Percentiles rank a stretch among this genome's conserved stretches.
phyloP scores from a whole-genome alignment of 371 early-diverging fungal genomes.

The Chytridium lagenaria region DNA sequence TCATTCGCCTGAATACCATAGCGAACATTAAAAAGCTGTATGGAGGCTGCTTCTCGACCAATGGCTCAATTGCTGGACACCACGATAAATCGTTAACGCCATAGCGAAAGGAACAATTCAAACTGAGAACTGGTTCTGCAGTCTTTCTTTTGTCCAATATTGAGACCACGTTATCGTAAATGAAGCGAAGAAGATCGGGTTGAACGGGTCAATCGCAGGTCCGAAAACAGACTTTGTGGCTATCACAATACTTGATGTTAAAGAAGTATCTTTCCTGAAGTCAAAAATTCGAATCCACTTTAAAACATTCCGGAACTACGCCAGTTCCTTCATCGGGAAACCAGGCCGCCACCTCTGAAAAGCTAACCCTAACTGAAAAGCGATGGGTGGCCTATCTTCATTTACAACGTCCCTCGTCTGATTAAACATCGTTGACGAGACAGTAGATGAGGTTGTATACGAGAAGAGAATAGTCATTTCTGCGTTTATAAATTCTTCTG shows the following conservation, averaged over 20 bases:
- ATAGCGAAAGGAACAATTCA: slow-evolving; percentile 42
- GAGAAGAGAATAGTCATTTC: slow-evolving; percentile 73
- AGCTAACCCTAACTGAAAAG: slow-evolving; percentile 68
- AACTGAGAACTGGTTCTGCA: slow-evolving; percentile 56
- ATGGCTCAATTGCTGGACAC: slow-evolving; percentile 63
- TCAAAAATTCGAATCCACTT: slow-evolving; percentile 79
- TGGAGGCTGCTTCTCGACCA: background rate
- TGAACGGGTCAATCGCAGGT: slow-evolving; percentile 73
- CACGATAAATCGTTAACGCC: slow-evolving; percentile 66
- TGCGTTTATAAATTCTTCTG: slow-evolving; percentile 11
- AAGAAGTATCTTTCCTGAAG: slow-evolving; percentile 54
- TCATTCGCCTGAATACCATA: slow-evolving; percentile 1
- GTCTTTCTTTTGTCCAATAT: slow-evolving; percentile 82
- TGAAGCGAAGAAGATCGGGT: slow-evolving; percentile 72
- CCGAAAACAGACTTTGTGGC: slow-evolving; percentile 79
- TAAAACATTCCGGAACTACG: slow-evolving; percentile 76
- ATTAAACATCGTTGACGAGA: too few relatives aligned
- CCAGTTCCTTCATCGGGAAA: slow-evolving; percentile 55
- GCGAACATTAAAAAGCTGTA: background rate
- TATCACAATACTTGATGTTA: slow-evolving; percentile 45
- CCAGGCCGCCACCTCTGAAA: slow-evolving; percentile 79
- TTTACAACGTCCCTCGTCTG: too few relatives aligned
- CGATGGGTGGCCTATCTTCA: slow-evolving; percentile 2
- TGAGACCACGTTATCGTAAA: slow-evolving; percentile 72
- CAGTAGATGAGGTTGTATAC: slow-evolving; percentile 72